A percentile compares a stretch with the other conserved stretches of the same genome.
Conservation (phyloP, 176 grass and related monocot species). For the Microstegium vimineum region DNA sequence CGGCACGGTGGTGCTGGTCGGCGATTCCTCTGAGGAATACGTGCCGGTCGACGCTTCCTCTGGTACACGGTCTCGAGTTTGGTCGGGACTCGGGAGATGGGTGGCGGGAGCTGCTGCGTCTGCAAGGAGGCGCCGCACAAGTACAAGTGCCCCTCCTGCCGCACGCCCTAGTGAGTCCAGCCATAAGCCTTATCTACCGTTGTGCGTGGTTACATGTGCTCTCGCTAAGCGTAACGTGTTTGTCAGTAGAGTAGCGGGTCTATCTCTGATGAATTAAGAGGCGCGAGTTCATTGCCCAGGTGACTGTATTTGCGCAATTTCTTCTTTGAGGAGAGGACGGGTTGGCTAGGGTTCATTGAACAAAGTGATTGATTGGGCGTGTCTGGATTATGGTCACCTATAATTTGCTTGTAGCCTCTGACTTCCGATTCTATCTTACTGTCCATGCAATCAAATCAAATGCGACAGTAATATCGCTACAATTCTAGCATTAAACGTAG, state of each 20-base stretch:
- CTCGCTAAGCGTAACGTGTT: neutral
- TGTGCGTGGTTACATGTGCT: neutral
- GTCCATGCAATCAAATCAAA: neutral
- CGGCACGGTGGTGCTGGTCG: no score
- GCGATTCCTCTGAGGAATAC: no score
- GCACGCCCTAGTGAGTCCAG: constrained; percentile 75
- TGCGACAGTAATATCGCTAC: neutral
- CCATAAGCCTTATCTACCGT: neutral
- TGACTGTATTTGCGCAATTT: neutral
- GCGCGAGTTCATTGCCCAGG: neutral
- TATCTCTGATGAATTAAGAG: neutral
- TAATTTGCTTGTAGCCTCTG: no score
- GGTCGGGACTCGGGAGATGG: constrained; percentile 35
- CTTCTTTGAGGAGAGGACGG: neutral
- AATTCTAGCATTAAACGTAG: neutral
- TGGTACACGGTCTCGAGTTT: neutral
- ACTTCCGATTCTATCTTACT: no score
- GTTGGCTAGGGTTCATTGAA: neutral
- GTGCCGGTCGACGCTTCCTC: neutral
- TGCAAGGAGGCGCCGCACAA: constrained; percentile 72
- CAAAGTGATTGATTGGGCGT: neutral
- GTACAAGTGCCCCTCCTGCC: constrained; percentile 89
- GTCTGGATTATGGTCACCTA: neutral
- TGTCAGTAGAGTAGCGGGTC: neutral
- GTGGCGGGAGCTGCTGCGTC: constrained; percentile 51